phyloP scores from a whole-genome alignment of 139 green algal genomes.

The Asterochloris erici region DNA sequence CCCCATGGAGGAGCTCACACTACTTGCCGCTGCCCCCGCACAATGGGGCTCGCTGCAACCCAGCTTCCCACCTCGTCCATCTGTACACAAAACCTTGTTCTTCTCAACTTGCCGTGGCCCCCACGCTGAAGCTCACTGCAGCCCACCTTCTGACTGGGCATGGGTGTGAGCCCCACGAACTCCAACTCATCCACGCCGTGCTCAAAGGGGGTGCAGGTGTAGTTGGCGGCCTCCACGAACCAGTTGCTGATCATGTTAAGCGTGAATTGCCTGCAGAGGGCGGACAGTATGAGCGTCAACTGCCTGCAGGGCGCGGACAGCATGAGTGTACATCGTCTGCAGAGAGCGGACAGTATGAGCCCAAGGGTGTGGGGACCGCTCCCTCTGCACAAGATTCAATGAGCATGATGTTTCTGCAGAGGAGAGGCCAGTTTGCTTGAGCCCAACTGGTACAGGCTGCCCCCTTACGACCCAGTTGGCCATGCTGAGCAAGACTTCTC shows the following conservation, averaged over 20 bases:
- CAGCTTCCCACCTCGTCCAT: too few species aligned
- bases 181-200: slow-evolving; percentile 80
- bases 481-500: too few species aligned
- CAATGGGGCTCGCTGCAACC: too few species aligned
- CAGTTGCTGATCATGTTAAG: slow-evolving; percentile 95
- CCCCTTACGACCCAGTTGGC: too few species aligned
- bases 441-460: slow-evolving; percentile 1
- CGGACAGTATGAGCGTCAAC: not conserved
- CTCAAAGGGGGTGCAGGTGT: slow-evolving; percentile 82
- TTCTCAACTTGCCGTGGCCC: not conserved
- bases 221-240: slow-evolving; percentile 94
- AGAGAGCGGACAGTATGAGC: not conserved
- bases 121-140: not conserved
- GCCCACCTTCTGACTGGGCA: slow-evolving; percentile 49
- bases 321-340: not conserved
- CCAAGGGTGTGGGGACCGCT: not conserved
- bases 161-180: slow-evolving; percentile 68
- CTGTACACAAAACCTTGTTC: too few species aligned
- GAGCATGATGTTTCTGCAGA: not conserved
- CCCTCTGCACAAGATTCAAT: not conserved
- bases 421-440: not conserved
- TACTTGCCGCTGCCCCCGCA: too few species aligned
- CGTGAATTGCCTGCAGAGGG: slow-evolving; percentile 77
- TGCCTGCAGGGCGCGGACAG: not conserved
- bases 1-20: too few species aligned